Conservation (phyloP, 371 early-diverging fungal species). For the Coemansia sp. region DNA sequence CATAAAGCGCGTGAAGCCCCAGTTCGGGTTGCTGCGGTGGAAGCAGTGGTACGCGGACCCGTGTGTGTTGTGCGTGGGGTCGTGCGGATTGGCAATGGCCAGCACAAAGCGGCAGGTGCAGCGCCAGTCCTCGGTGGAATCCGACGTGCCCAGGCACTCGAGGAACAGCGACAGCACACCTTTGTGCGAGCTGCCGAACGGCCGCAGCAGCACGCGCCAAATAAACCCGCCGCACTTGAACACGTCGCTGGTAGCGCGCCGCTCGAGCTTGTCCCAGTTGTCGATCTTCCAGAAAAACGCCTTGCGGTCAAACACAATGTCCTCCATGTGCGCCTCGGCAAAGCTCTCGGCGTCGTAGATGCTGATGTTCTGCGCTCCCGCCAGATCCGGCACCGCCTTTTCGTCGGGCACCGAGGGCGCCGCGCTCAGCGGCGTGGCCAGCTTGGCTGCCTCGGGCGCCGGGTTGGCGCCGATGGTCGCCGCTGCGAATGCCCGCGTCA, state of each 20-base stretch:
- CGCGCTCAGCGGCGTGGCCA: conserved; percentile 25
- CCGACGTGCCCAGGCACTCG: conserved; percentile 75
- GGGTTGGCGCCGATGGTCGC: conserved; percentile 5
- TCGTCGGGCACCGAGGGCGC: conserved; percentile 11
- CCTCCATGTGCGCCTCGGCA: conserved; percentile 49
- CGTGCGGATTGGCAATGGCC: conserved; percentile 75
- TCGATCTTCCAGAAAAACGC: conserved; percentile 51
- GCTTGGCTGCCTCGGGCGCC: background rate
- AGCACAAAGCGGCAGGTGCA: conserved; percentile 88
- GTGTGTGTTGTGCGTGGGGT: conserved; percentile 63
- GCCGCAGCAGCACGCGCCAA: conserved; percentile 82
- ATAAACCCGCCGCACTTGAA: conserved; percentile 51
- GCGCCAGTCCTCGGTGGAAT: conserved; percentile 68
- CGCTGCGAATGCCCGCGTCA: conserved; percentile 1
- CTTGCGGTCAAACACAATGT: conserved; percentile 47
- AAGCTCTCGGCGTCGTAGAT: conserved; percentile 43
- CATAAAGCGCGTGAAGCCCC: conserved; percentile 91
- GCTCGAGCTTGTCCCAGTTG: conserved; percentile 50
- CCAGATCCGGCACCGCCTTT: background rate
- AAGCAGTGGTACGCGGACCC: conserved; percentile 88
- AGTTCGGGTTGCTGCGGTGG: conserved; percentile 86
- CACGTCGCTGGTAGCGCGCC: conserved; percentile 46
- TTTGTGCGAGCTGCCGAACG: conserved; percentile 79
- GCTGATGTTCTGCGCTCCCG: conserved; percentile 29
- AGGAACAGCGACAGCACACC: conserved; percentile 81